A percentile compares a stretch with the other conserved stretches of the same genome.
phyloP scores from a whole-genome alignment of 73 alveolate species.

The Paramecium sonneborni region DNA sequence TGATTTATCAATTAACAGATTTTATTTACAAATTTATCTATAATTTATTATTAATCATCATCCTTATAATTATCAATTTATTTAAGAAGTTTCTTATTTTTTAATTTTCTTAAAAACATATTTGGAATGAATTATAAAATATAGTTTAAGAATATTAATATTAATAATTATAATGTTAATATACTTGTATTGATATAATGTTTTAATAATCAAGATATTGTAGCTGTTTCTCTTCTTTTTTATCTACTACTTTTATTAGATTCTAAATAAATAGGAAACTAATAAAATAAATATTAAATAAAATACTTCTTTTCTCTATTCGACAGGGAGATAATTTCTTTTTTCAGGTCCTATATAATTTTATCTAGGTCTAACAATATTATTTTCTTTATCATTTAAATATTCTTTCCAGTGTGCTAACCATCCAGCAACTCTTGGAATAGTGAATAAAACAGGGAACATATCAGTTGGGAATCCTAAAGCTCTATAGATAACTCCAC shows the following conservation, averaged over 20 bases:
- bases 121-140: not conserved
- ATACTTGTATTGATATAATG: not conserved
- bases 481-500: conserved; percentile 87
- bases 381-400: conserved; percentile 84
- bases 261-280: conserved; percentile 60
- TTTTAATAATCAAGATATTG: conserved; percentile 2
- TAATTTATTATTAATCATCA: not conserved
- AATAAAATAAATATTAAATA: not conserved
- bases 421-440: conserved; percentile 93
- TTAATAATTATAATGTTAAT: not conserved
- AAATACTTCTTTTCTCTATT: conserved; percentile 71
- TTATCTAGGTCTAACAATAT: conserved; percentile 86
- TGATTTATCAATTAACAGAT: not conserved
- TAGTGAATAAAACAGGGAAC: conserved; percentile 85
- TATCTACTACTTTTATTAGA: conserved; percentile 54
- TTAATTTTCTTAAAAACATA: conserved; percentile 14
- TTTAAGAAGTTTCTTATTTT: not conserved
- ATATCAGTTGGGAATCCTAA: conserved; percentile 90
- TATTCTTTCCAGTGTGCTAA: conserved; percentile 86
- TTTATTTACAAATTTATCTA: not conserved
- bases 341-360: conserved; percentile 81
- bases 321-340: conserved; percentile 79
- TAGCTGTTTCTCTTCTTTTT: conserved; percentile 70
- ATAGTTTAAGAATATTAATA: too few species aligned
- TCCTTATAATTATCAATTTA: not conserved